Evolutionary conservation across 2,329 filamentous ascomycete species (phyloP).

Genomic region (Diaporthe sp.): DNA sequence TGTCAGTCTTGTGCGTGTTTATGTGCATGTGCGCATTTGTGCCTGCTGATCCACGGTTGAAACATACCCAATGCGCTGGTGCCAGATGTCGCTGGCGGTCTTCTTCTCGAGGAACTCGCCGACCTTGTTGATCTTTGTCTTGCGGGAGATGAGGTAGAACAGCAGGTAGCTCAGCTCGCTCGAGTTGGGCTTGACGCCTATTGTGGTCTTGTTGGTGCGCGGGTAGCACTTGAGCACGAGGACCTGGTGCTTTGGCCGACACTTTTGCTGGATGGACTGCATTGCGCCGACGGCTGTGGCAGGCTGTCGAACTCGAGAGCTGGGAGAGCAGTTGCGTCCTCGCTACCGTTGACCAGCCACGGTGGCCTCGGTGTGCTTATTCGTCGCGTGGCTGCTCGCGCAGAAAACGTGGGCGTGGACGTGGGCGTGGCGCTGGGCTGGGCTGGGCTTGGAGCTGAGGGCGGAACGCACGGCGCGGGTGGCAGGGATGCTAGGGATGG

Average conservation of each 20-base stretch:
- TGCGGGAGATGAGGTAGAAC: slow-evolving; percentile 94
- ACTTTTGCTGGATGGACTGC: slow-evolving; percentile 74
- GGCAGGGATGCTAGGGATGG: not conserved
- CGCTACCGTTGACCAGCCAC: slow-evolving; percentile 17
- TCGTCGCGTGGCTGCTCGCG: not conserved
- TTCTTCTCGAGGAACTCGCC: slow-evolving; percentile 95
- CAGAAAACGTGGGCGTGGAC: not conserved
- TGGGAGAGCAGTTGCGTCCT: not conserved
- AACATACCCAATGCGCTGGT: slow-evolving; percentile 82
- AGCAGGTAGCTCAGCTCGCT: slow-evolving; percentile 97
- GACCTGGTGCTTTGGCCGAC: slow-evolving; percentile 96
- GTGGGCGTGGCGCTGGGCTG: not conserved
- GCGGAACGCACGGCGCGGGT: not conserved
- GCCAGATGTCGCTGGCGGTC: slow-evolving; percentile 91
- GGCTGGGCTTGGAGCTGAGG: not conserved
- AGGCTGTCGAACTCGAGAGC: not conserved
- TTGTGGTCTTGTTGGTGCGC: slow-evolving; percentile 87
- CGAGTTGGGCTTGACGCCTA: slow-evolving; percentile 94
- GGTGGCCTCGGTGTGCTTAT: not conserved
- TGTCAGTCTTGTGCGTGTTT: slow-evolving; percentile 15
- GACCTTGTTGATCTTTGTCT: slow-evolving; percentile 96
- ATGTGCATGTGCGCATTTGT: not conserved
- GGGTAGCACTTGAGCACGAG: slow-evolving; percentile 97
- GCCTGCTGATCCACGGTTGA: not conserved
- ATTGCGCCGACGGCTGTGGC: slow-evolving; percentile 51